Base-by-base conservation (phyloP, 306 rosid species). In the Prunus mira region DNA sequence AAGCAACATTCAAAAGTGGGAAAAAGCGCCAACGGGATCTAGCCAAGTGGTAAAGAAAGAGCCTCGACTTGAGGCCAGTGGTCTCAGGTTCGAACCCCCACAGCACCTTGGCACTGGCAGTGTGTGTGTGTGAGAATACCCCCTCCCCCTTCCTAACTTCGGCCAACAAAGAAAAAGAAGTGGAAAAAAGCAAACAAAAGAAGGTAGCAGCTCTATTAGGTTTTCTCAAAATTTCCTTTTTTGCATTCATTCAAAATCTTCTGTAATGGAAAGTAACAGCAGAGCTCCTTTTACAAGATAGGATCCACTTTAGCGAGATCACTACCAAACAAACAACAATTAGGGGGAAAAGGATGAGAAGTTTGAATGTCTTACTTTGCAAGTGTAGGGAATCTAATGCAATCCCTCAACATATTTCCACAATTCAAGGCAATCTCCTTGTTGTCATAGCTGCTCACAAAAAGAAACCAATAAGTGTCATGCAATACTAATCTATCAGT, bases 361-460 rank as follows among this genome's bases (percentile, higher is more conserved):
- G 78, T 5, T 51, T 70, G 38, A 70, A 67, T 73, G 69, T 75
- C 93, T 89, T 89, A 95, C 99, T 93, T 89, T 80, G 96, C 97
- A 65, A 92, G 91, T 79, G 83, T 64, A 13, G 92, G 88, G 75
- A 90, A 90, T 82, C 89, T 95, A 85, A 95, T 88, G 89, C 99
- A 92, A 73, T 95, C 97, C 84, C 98, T 89, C 92, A 95, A 82
- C 97, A 95, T 95, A 82, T 69, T 79, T 83, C 97, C 99, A 84
- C 91, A 89, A 85, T 84, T 91, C 85, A 95, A 81, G 63, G 99
- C 97, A 82, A 92, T 86, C 77, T 95, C 99, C 89, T 88, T 92
- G 89, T 92, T 95, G 84, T 92, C 99, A 83, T 95, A 92, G 86
- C 99, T 95, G 97, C 54, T 58, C 24, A 77, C 4, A 75, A 73